Percentiles rank a stretch among this genome's conserved stretches.
Evolutionary conservation across 208 protist species (phyloP).

Genomic region (Crithidia sp.): DNA sequence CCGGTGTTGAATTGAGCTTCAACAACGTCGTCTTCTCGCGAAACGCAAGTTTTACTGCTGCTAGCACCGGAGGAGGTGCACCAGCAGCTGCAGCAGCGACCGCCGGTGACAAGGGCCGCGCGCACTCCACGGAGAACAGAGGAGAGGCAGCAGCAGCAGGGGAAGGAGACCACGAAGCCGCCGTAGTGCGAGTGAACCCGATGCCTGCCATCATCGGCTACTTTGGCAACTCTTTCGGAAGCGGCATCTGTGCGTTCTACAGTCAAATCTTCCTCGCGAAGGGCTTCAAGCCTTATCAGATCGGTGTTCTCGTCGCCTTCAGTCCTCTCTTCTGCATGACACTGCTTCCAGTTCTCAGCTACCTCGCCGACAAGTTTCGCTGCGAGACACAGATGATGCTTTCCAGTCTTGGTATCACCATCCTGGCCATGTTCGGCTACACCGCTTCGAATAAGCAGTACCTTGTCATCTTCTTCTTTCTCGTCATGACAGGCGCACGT

Average conservation of each 20-base stretch:
- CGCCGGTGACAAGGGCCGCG: too few species aligned
- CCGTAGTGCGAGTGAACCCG: background rate
- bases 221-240: conserved; percentile 50
- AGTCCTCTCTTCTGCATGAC: conserved; percentile 41
- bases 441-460: background rate
- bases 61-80: background rate
- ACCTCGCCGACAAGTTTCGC: conserved; percentile 50
- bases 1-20: conserved; percentile 8
- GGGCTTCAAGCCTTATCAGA: conserved; percentile 34
- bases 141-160: background rate
- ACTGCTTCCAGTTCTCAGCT: conserved; percentile 51
- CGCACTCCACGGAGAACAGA: background rate
- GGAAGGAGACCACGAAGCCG: background rate
- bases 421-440: conserved; percentile 22
- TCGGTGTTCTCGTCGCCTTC: conserved; percentile 43
- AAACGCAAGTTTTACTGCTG: conserved; percentile 12
- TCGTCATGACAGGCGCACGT: conserved; percentile 32
- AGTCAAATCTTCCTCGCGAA: conserved; percentile 47
- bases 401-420: conserved; percentile 16
- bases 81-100: background rate
- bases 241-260: conserved; percentile 40
- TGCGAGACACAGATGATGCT: conserved; percentile 43
- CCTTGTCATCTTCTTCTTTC: conserved; percentile 27
- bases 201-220: conserved; percentile 38
- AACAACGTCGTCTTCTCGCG: conserved; percentile 17